Base-by-base conservation (phyloP, 495 filamentous ascomycete species). In the Peziza echinospora region DNA sequence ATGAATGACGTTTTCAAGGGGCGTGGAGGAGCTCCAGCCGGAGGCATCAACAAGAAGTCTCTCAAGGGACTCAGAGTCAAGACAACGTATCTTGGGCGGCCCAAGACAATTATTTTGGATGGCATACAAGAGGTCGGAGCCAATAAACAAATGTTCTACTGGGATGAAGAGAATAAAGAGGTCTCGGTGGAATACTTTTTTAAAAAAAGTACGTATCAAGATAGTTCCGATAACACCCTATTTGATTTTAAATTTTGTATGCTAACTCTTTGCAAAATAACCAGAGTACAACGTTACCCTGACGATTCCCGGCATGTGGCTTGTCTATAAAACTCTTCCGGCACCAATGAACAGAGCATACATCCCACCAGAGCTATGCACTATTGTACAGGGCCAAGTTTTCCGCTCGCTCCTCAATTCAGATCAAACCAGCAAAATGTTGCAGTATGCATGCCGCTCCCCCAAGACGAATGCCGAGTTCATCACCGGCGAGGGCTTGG, bases 361-460 rank as follows among this genome's bases (percentile, higher is more conserved):
- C 26, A 28, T 59, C 24, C 56, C 56, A 1, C 48, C 55, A 16
- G 56, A 59, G 45, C 39, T 58, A 24, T 48, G 48, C 13, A 52
- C 23, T 41, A 51, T 59, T 24, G 21, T 55, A 8, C 46, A 51
- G 5, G 56, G 47, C 7, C 56, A 59, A 43, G 34, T 48, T 8
- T 59, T 44, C 23, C 50, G 44, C 5, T 50, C 49, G 16, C 55
- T 58, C 37, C 56, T 59, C 21, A 48, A 50, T 39, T 51, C 52
- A 25, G 55, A 59, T n/a, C 56, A 59, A 19, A 59, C 56, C 5
- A 21, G 47, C 10, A 37, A 43, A 9, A 59, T 59, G 56, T 55
- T 59, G 10, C 44, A 19, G 8, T 46, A 28, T 44, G 56, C 56
- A 34, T 59, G 56, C 22, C 52, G 49, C 13, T 43, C 23, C 1